These are phyloP conservation scores for Xylariaceae sp. DNA, from an alignment of 2,329 filamentous ascomycete genomes.

Conservation along the genomic window DNA sequence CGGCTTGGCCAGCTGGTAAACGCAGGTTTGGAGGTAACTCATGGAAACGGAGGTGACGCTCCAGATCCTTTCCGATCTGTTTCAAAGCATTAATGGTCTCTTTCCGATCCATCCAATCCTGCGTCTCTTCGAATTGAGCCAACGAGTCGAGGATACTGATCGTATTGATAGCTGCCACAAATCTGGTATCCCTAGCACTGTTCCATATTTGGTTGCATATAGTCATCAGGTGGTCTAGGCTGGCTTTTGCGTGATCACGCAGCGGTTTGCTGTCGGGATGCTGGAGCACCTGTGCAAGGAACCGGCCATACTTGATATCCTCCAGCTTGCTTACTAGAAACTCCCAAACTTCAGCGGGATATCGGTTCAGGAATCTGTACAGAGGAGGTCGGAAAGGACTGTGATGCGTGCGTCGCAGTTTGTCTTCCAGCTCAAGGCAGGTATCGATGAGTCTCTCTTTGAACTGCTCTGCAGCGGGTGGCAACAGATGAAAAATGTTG, in stretches of 20 bases:
- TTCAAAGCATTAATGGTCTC: conserved; percentile 57
- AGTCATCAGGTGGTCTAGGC: conserved; percentile 66
- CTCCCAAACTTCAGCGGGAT: conserved; percentile 79
- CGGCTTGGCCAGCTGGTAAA: conserved; percentile 80
- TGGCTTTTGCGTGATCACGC: conserved; percentile 66
- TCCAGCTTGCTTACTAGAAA: conserved; percentile 75
- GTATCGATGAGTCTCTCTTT: conserved; percentile 85
- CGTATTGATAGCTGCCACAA: conserved; percentile 71
- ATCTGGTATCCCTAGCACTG: conserved; percentile 64
- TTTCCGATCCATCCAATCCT: conserved; percentile 66
- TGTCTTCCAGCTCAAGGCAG: conserved; percentile 82
- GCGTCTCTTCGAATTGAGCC: conserved; percentile 58
- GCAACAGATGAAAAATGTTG: conserved; percentile 95
- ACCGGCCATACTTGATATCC: conserved; percentile 81
- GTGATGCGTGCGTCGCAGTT: conserved; percentile 76
- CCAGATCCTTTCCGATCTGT: conserved; percentile 69
- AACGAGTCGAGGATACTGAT: conserved; percentile 82
- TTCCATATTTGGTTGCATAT: conserved; percentile 58
- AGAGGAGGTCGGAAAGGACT: conserved; percentile 89
- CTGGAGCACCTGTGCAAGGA: conserved; percentile 80
- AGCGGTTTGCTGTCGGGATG: conserved; percentile 70
- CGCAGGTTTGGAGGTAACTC: conserved; percentile 67
- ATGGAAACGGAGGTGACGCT: conserved; percentile 66
- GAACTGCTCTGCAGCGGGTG: conserved; percentile 82
- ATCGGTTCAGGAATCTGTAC: conserved; percentile 89